These are phyloP conservation scores for Fagus sylvatica DNA, from an alignment of 306 rosid genomes.

Conservation along the genomic window DNA sequence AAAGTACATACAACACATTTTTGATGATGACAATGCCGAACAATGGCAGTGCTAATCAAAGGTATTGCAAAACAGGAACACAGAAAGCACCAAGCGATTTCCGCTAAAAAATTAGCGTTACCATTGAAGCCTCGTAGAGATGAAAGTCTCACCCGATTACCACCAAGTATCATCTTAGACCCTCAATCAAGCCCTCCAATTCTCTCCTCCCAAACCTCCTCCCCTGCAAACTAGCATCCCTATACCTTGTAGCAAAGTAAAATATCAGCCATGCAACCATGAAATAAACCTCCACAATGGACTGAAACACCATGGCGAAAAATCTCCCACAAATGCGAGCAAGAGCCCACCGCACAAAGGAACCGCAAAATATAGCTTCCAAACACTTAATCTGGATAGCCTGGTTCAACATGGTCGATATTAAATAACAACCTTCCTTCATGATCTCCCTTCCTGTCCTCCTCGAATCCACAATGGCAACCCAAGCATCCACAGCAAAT, in stretches of 20 bases:
- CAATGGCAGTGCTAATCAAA: slow-evolving; percentile 43
- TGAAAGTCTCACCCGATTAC: slow-evolving; percentile 32
- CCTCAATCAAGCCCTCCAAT: slow-evolving; percentile 67
- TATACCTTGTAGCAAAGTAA: slow-evolving; percentile 71
- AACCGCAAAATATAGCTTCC: slow-evolving; percentile 76
- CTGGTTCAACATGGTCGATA: slow-evolving; percentile 69
- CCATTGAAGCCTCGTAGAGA: slow-evolving; percentile 37
- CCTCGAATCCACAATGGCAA: slow-evolving; percentile 85
- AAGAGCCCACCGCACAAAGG: slow-evolving; percentile 62
- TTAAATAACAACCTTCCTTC: slow-evolving; percentile 85
- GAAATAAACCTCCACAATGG: slow-evolving; percentile 87
- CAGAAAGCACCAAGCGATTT: slow-evolving; percentile 46
- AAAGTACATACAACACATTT: slow-evolving; percentile 55
- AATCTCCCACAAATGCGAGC: slow-evolving; percentile 52
- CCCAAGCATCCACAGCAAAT: slow-evolving; percentile 92
- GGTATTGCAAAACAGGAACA: slow-evolving; percentile 46
- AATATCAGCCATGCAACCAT: slow-evolving; percentile 87
- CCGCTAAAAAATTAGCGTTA: slow-evolving; percentile 40
- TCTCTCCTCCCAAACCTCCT: slow-evolving; percentile 73
- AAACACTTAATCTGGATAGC: slow-evolving; percentile 76
- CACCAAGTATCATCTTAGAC: slow-evolving; percentile 58
- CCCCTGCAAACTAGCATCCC: slow-evolving; percentile 68
- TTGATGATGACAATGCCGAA: slow-evolving; percentile 48
- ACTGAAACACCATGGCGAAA: slow-evolving; percentile 73
- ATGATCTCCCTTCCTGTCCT: slow-evolving; percentile 87